Base-by-base conservation (phyloP, 768 basidiomycete genomes). In the Porpolomopsis calyptriformis region DNA sequence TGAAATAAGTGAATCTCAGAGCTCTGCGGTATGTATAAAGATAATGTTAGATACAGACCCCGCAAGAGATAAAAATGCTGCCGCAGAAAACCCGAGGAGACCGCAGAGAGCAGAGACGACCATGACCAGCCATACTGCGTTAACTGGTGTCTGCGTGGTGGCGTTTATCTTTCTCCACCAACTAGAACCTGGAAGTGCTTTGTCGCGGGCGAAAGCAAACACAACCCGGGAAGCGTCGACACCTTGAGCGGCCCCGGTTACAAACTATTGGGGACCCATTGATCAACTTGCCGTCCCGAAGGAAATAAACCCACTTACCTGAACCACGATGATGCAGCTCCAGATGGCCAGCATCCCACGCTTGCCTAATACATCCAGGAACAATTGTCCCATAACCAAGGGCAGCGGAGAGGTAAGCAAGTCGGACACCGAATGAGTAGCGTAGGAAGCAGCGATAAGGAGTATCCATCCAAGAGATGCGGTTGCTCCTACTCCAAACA, bases 61-160 rank as follows among this genome's bases (percentile, higher is more conserved):
- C 2, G 82, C 82, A 19, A 82, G 71, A 20, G 82, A 83, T 9
- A 74, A 66, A 35, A 84, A 57, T 4, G 80, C 82, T 1, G 82
- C 68, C 33, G 57, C 55, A 4, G 79, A 82, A 60, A 85, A 85
- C 0, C 82, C 80, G 6, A 85, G 60, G 3, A 82, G 60, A 8
- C 82, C 82, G 35, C 76, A 78, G 23, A 85, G 51, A 2, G 65
- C 76, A 6, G 82, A 59, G 34, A 63, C 57, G 26, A 60, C 58
- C 64, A 84, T 80, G 20, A 84, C 82, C 37, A 85, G 67, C 83
- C 82, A 85, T 4, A 82, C 83, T 2, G 82, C 82, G 49, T 84
- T 77, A 10, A 84, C 80, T 0, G 82, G 82, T 4, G 83, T 85
- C 54, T 76, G 76, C 1, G 82, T 82, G 51, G 57, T 56, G 4